A percentile compares a stretch with the other conserved stretches of the same genome.
phyloP scores from a whole-genome alignment of 768 basidiomycete genomes.

The Mycena pura region DNA sequence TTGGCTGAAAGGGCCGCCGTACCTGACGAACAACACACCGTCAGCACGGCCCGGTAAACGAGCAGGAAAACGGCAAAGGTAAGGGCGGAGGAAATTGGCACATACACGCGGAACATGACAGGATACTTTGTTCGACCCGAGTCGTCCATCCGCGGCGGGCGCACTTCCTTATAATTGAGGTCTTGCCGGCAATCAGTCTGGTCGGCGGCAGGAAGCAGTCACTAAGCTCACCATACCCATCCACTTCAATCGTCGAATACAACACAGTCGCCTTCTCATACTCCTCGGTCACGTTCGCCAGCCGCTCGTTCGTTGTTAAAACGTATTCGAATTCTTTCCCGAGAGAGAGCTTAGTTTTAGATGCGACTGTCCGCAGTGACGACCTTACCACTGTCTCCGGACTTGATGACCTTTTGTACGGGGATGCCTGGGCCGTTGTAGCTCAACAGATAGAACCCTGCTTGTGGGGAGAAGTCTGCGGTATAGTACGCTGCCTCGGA shows the following conservation, averaged over 20 bases:
- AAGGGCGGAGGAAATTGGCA: conserved; percentile 17
- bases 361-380: background rate
- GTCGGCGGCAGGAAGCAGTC: conserved; percentile 2
- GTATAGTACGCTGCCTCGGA: conserved; percentile 62
- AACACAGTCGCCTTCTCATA: conserved; percentile 77
- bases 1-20: conserved; percentile 92
- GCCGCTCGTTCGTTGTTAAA: conserved; percentile 71
- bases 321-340: conserved; percentile 64
- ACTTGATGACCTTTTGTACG: conserved; percentile 81
- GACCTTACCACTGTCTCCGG: conserved; percentile 48
- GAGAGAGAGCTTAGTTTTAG: background rate
- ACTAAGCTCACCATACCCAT: conserved; percentile 75
- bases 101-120: conserved; percentile 87
- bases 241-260: conserved; percentile 76
- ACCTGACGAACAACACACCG: conserved; percentile 49
- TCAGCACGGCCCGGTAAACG: background rate
- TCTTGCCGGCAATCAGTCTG: conserved; percentile 53
- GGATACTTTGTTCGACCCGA: conserved; percentile 97
- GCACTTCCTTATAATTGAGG: conserved; percentile 88
- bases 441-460: conserved; percentile 81
- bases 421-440: conserved; percentile 87
- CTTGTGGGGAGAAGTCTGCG: conserved; percentile 82
- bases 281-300: conserved; percentile 67
- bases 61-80: background rate
- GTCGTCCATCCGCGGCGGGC: conserved; percentile 92